Conservation (phyloP, 2,329 filamentous ascomycete species). For the Aureobasidium sp. region DNA sequence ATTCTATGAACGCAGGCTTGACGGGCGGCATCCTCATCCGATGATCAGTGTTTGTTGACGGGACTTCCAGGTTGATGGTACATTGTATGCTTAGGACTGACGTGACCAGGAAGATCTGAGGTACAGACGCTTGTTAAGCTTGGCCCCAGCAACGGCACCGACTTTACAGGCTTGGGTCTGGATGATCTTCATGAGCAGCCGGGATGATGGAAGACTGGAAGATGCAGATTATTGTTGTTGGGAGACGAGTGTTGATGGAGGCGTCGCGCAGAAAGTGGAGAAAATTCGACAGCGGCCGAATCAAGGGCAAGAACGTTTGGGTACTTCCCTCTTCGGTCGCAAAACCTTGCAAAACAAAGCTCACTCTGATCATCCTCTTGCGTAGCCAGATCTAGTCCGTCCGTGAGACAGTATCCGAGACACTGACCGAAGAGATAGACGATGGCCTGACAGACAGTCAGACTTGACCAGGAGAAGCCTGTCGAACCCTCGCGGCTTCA, state of each 20-base stretch:
- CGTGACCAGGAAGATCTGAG: not conserved
- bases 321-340: not conserved
- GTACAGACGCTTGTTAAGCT: too few relatives aligned
- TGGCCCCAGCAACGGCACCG: not conserved
- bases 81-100: not conserved
- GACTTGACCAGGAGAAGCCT: not conserved
- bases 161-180: not conserved
- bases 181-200: not conserved
- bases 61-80: not conserved
- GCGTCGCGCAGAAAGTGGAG: not conserved
- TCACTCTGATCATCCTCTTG: not conserved
- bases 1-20: not conserved
- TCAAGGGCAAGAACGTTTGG: not conserved
- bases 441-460: not conserved
- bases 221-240: not conserved
- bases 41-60: not conserved
- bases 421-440: not conserved
- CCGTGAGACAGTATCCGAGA: constrained; percentile 2
- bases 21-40: not conserved
- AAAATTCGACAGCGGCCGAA: not conserved
- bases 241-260: not conserved
- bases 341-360: not conserved
- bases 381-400: not conserved
- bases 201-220: not conserved
- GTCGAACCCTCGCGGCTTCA: not conserved